A percentile compares a stretch with the other conserved stretches of the same genome.
phyloP scores from a whole-genome alignment of 2,329 filamentous ascomycete genomes.

The Colletotrichum tabaci region DNA sequence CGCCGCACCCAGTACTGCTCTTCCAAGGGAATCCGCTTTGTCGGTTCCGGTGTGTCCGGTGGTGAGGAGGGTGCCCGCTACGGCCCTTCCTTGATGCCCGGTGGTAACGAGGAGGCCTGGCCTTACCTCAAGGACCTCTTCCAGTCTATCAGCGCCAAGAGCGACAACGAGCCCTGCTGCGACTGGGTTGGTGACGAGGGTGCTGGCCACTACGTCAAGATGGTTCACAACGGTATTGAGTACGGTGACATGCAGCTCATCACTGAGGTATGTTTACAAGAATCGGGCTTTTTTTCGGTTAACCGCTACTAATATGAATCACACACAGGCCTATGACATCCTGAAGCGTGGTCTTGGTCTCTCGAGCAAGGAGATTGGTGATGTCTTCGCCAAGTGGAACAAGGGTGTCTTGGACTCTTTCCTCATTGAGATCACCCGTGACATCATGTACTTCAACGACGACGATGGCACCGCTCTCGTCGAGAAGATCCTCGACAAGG shows the following conservation, averaged over 20 bases:
- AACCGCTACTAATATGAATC: constrained; percentile 43
- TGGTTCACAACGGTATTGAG: constrained; percentile 99
- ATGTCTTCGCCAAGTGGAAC: constrained; percentile 97
- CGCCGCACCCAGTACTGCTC: constrained; percentile 92
- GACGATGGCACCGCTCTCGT: constrained; percentile 91
- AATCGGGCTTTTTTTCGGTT: background rate
- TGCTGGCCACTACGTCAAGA: constrained; percentile 99
- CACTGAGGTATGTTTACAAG: constrained; percentile 80
- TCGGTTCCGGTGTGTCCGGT: constrained; percentile 97
- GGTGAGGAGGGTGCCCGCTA: constrained; percentile 99
- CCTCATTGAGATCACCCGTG: constrained; percentile 98
- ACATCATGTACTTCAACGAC: constrained; percentile 99
- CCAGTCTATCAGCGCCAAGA: constrained; percentile 98
- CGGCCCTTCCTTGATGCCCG: constrained; percentile 97
- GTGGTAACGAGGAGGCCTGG: constrained; percentile 98
- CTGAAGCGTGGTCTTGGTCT: constrained; percentile 98
- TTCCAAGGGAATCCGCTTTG: constrained; percentile 92
- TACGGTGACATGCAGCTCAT: constrained; percentile 99
- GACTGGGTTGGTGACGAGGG: constrained; percentile 99
- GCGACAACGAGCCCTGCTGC: constrained; percentile 96
- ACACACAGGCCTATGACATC: constrained; percentile 92
- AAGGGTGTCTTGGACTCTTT: constrained; percentile 98
- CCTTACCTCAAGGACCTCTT: constrained; percentile 99
- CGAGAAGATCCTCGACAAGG: constrained; percentile 99
- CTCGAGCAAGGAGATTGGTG: constrained; percentile 93